Conservation (phyloP, 345 rosid genomes). For the Capsella bursapastoris region DNA sequence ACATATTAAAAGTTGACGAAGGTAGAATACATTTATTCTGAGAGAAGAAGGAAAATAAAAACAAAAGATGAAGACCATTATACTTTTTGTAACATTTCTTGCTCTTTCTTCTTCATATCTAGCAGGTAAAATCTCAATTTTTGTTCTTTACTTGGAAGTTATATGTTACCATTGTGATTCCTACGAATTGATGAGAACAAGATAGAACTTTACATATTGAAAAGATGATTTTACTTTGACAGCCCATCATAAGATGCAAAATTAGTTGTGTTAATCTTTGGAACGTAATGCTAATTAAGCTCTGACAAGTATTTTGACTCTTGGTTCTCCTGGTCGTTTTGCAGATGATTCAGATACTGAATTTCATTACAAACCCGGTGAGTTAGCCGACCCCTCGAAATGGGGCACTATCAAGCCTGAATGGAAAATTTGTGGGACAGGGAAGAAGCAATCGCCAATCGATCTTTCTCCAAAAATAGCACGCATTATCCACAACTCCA, state of each 20-base stretch:
- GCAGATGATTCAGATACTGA: conserved; percentile 32
- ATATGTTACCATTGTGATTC: conserved; percentile 17
- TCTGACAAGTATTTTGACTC: neutral
- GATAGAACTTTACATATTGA: neutral
- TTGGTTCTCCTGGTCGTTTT: neutral
- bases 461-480: conserved; percentile 39
- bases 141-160: neutral
- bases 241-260: neutral
- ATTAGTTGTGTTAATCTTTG: neutral
- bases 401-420: conserved; percentile 27
- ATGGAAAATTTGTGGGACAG: conserved; percentile 38
- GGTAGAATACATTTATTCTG: neutral
- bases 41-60: conserved; percentile 8
- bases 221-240: conserved; percentile 2
- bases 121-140: conserved; percentile 31
- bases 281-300: neutral
- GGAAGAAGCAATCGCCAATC: conserved; percentile 39
- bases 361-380: conserved; percentile 39
- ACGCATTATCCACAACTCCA: conserved; percentile 29
- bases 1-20: neutral
- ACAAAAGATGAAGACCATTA: conserved; percentile 31
- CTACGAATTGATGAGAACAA: neutral
- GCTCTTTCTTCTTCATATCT: conserved; percentile 35
- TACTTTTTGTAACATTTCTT: conserved; percentile 32
- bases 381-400: conserved; percentile 31